Percentiles rank a stretch among this genome's conserved stretches.
Evolutionary conservation across 2,329 filamentous ascomycete species (phyloP).

Genomic region (Epichloe hybrida): DNA sequence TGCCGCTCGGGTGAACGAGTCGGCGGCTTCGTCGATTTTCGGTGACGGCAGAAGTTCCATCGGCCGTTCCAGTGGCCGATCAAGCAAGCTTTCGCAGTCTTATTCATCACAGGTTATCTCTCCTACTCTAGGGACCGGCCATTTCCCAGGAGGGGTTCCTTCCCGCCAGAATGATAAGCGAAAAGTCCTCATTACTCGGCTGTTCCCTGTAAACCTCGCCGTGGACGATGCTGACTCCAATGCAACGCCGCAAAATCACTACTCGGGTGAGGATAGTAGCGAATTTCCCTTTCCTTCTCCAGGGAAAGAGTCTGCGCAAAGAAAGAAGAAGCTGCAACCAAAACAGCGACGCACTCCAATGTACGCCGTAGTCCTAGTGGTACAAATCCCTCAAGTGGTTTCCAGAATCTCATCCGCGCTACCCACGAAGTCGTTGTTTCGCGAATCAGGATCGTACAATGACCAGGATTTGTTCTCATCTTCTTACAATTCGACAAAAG

Average conservation of each 20-base stretch:
- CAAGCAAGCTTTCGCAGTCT: slow-evolving; percentile 57
- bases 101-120: slow-evolving; percentile 47
- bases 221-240: slow-evolving; percentile 30
- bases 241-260: slow-evolving; percentile 27
- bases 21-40: slow-evolving; percentile 30
- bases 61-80: slow-evolving; percentile 52
- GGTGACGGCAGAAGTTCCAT: slow-evolving; percentile 52
- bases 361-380: slow-evolving; percentile 65
- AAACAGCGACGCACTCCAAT: slow-evolving; percentile 59
- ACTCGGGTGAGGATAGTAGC: slow-evolving; percentile 32
- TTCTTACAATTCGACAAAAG: slow-evolving; percentile 52
- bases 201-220: slow-evolving; percentile 57
- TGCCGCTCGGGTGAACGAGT: slow-evolving; percentile 34
- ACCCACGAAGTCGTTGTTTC: slow-evolving; percentile 32
- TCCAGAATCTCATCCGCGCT: slow-evolving; percentile 22
- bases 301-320: slow-evolving; percentile 29
- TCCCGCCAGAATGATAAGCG: slow-evolving; percentile 38
- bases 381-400: slow-evolving; percentile 48
- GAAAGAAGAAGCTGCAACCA: slow-evolving; percentile 40
- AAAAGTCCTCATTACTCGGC: slow-evolving; percentile 60
- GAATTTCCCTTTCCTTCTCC: slow-evolving; percentile 48
- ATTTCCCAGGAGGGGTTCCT: slow-evolving; percentile 18
- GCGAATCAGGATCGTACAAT: slow-evolving; percentile 47
- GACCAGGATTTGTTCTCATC: slow-evolving; percentile 57
- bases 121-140: slow-evolving; percentile 16